phyloP scores from a whole-genome alignment of 2,329 filamentous ascomycete species.

The Fusarium coicis region DNA sequence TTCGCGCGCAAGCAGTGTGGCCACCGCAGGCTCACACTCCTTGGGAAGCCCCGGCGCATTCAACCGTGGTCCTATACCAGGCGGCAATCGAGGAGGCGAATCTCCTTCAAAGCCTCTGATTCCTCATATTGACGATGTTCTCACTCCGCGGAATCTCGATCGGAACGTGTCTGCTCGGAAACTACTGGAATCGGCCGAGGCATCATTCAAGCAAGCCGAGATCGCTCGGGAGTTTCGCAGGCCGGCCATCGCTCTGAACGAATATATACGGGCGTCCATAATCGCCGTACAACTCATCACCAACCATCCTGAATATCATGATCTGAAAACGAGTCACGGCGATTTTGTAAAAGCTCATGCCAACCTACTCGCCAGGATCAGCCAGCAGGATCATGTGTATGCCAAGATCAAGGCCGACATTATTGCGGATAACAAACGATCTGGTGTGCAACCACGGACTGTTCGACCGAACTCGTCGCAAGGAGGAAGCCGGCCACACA shows the following conservation, averaged over 20 bases:
- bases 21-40: slow-evolving; percentile 42
- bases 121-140: slow-evolving; percentile 65
- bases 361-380: slow-evolving; percentile 62
- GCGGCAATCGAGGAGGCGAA: slow-evolving; percentile 44
- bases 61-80: slow-evolving; percentile 45
- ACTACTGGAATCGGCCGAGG: slow-evolving; percentile 64
- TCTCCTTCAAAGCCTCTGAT: slow-evolving; percentile 50
- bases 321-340: slow-evolving; percentile 66
- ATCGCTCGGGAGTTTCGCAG: slow-evolving; percentile 71
- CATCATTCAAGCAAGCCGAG: slow-evolving; percentile 68
- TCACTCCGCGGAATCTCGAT: slow-evolving; percentile 59
- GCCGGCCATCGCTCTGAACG: slow-evolving; percentile 80
- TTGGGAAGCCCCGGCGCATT: slow-evolving; percentile 49
- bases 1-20: slow-evolving; percentile 41
- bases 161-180: slow-evolving; percentile 62
- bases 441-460: slow-evolving; percentile 63
- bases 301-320: slow-evolving; percentile 77
- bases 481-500: slow-evolving; percentile 23
- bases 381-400: slow-evolving; percentile 60
- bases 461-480: slow-evolving; percentile 29
- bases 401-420: slow-evolving; percentile 69
- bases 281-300: slow-evolving; percentile 82
- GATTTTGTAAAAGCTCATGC: slow-evolving; percentile 61
- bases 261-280: slow-evolving; percentile 85
- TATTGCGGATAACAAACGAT: slow-evolving; percentile 71